Conservation (phyloP, 2,329 filamentous ascomycete species). For the Sporothrix pallida region DNA sequence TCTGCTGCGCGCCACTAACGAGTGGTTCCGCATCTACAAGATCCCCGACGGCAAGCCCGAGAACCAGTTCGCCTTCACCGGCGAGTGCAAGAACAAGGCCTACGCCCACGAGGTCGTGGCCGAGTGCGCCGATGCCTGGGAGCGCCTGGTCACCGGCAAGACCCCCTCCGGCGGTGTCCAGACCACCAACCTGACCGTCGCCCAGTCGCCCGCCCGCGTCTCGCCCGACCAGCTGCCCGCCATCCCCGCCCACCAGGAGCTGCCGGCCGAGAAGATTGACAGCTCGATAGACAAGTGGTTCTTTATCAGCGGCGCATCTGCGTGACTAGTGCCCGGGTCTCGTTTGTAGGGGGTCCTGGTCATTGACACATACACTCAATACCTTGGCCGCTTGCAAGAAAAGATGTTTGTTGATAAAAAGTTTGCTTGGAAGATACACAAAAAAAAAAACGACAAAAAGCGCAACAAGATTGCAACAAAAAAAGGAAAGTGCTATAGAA, state of each 20-base stretch:
- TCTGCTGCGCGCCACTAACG: conserved; percentile 95
- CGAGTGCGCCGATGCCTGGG: conserved; percentile 97
- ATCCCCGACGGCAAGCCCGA: conserved; percentile 99
- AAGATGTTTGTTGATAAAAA: background rate
- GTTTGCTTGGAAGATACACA: background rate
- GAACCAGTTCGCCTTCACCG: conserved; percentile 99
- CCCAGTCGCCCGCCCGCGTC: conserved; percentile 74
- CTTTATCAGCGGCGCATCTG: conserved; percentile 97
- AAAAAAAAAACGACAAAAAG: background rate
- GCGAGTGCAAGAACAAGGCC: conserved; percentile 99
- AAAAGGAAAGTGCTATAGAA: conserved; percentile 2
- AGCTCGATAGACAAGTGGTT: conserved; percentile 99
- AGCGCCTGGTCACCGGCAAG: conserved; percentile 93
- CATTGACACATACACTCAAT: background rate
- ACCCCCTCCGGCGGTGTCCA: conserved; percentile 76
- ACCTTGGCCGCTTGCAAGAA: no score
- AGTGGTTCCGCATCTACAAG: conserved; percentile 99
- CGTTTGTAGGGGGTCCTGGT: conserved; percentile 31
- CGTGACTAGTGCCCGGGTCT: conserved; percentile 54
- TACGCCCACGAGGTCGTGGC: conserved; percentile 95
- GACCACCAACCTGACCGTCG: conserved; percentile 81
- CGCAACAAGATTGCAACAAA: background rate
- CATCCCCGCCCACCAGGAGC: conserved; percentile 80
- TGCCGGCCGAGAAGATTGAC: conserved; percentile 87
- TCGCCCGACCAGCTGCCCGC: conserved; percentile 72